A percentile compares a stretch with the other conserved stretches of the same genome.
These are phyloP conservation scores for Apodospora peruviana DNA, from an alignment of 495 filamentous ascomycete genomes.

Conservation along the genomic window DNA sequence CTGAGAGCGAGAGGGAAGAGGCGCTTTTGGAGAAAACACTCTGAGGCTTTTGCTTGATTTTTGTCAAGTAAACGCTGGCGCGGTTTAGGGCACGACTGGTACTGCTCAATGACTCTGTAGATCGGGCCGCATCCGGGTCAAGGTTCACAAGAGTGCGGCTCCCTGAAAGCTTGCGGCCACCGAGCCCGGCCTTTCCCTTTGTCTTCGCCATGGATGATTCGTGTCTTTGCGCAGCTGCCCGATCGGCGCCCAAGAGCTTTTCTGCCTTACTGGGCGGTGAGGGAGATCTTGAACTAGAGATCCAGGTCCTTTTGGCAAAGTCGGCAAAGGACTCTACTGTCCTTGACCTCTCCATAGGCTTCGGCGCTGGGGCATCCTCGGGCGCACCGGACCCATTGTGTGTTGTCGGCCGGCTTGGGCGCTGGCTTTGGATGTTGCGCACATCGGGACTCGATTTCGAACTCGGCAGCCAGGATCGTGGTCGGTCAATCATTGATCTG, in stretches of 20 bases:
- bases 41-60: slow-evolving; percentile 37
- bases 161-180: slow-evolving; percentile 19
- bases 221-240: slow-evolving; percentile 8
- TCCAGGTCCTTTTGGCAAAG: slow-evolving; percentile 65
- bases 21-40: slow-evolving; percentile 28
- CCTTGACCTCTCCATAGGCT: slow-evolving; percentile 24
- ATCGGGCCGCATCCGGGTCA: slow-evolving; percentile 20
- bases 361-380: slow-evolving; percentile 6
- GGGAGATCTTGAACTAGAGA: slow-evolving; percentile 54
- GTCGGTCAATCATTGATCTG: slow-evolving; percentile 36
- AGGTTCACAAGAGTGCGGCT: slow-evolving; percentile 23
- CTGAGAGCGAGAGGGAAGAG: slow-evolving; percentile 13
- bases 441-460: slow-evolving; percentile 34
- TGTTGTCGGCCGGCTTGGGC: slow-evolving; percentile 15
- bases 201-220: slow-evolving; percentile 12
- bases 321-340: slow-evolving; percentile 58
- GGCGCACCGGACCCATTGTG: slow-evolving; percentile 18
- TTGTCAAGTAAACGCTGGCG: slow-evolving; percentile 34
- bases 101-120: slow-evolving; percentile 23
- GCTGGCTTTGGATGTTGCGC: slow-evolving; percentile 10
- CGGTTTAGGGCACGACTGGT: slow-evolving; percentile 21
- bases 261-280: slow-evolving; percentile 42
- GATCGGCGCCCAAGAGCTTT: slow-evolving; percentile 1
- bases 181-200: slow-evolving; percentile 20
- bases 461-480: slow-evolving; percentile 40